phyloP scores from a whole-genome alignment of 208 protist species.

The Vickermania spadyakhi region DNA sequence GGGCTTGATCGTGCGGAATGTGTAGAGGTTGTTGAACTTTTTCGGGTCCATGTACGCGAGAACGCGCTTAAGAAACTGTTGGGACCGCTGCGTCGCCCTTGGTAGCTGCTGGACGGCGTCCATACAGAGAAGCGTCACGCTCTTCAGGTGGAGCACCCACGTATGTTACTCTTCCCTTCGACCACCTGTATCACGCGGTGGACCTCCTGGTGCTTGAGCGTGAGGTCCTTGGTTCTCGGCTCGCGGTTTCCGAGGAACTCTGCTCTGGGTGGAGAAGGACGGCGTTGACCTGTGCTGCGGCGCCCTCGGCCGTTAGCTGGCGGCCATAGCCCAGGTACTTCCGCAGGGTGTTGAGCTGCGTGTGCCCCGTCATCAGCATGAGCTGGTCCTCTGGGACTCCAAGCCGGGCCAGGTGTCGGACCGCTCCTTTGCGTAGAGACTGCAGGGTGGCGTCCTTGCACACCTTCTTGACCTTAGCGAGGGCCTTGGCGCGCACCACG shows the following conservation, averaged over 20 bases:
- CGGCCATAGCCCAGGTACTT: too few relatives aligned
- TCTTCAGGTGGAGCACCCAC: background rate
- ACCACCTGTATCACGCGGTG: background rate
- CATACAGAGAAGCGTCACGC: background rate
- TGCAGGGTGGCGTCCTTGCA: background rate
- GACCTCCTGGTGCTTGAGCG: background rate
- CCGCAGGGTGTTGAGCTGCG: background rate
- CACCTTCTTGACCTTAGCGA: background rate
- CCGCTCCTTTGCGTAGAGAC: too few relatives aligned
- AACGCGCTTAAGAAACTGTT: background rate
- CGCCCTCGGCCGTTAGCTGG: slow-evolving; percentile 1
- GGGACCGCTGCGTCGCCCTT: background rate
- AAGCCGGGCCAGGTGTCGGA: background rate
- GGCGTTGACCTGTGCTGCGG: slow-evolving; percentile 1
- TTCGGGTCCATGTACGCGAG: background rate
- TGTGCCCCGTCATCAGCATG: slow-evolving; percentile 7
- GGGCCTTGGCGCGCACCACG: background rate
- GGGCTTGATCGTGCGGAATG: background rate
- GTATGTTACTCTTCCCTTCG: background rate
- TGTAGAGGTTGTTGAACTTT: background rate
- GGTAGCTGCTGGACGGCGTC: background rate
- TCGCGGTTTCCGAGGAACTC: background rate
- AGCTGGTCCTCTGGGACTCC: background rate
- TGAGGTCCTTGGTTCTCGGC: background rate
- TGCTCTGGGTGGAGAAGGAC: background rate